Percentiles rank a stretch among this genome's conserved stretches.
phyloP scores from a whole-genome alignment of 2,329 filamentous ascomycete genomes.

The Nannizzia gypsea region DNA sequence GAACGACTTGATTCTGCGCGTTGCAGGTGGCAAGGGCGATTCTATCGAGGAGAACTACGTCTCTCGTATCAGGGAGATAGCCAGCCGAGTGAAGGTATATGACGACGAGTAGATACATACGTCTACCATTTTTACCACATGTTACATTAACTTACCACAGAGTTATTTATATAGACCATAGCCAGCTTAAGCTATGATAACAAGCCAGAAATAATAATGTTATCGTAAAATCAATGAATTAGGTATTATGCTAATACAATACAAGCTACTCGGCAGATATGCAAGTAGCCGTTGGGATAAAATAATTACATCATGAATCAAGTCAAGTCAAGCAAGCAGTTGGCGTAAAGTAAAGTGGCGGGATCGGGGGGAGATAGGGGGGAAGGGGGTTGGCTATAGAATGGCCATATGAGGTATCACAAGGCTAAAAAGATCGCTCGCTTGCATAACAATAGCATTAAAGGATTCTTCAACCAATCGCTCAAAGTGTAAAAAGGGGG shows the following conservation, averaged over 20 bases:
- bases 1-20: slow-evolving; percentile 77
- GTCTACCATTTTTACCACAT: not conserved
- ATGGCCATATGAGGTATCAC: no score
- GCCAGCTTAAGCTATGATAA: not conserved
- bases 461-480: no score
- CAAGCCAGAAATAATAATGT: not conserved
- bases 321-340: not conserved
- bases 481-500: no score
- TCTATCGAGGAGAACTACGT: slow-evolving; percentile 64
- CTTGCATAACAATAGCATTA: no score
- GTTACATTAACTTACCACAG: no score
- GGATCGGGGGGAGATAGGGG: no score
- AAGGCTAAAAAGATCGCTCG: not conserved
- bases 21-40: slow-evolving; percentile 75
- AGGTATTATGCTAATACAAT: slow-evolving; percentile 2
- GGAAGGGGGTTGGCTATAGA: no score
- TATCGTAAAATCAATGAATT: not conserved
- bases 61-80: slow-evolving; percentile 72
- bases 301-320: not conserved
- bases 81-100: slow-evolving; percentile 69
- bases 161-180: no score
- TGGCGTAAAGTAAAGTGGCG: no score
- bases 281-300: not conserved
- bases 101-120: slow-evolving; percentile 40
- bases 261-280: not conserved